Conservation (phyloP, 208 protist species). For the Acanthamoeba lenticulata region DNA sequence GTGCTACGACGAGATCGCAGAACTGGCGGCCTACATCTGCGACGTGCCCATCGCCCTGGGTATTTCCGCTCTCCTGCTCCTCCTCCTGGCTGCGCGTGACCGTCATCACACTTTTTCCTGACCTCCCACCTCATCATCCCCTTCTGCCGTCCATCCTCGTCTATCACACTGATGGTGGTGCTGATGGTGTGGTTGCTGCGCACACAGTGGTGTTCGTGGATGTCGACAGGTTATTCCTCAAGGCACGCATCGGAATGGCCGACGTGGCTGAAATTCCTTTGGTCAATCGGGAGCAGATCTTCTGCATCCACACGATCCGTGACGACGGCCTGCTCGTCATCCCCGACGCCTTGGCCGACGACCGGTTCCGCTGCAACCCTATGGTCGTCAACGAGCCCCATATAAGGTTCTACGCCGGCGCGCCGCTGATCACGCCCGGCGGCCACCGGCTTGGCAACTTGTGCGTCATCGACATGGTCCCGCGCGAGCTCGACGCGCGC, state of each 20-base stretch:
- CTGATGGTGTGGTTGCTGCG: not conserved
- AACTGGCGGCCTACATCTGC: not conserved
- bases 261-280: not conserved
- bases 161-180: not conserved
- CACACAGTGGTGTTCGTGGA: not conserved
- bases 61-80: not conserved
- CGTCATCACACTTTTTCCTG: not conserved
- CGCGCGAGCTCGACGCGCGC: not conserved
- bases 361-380: not conserved
- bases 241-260: not conserved
- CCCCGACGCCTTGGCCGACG: not conserved
- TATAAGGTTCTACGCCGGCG: conserved; percentile 36
- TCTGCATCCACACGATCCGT: not conserved
- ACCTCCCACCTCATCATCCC: not conserved
- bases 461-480: not conserved
- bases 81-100: not conserved
- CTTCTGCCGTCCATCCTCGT: not conserved
- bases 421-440: not conserved
- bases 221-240: not conserved
- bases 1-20: not conserved
- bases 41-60: not conserved
- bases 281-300: not conserved
- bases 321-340: not conserved
- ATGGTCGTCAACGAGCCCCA: not conserved
- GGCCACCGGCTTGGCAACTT: not conserved